A percentile compares a stretch with the other conserved stretches of the same genome.
These are phyloP conservation scores for Aspergillus sclerotialis DNA, from an alignment of 2,329 filamentous ascomycete genomes.

Conservation along the genomic window DNA sequence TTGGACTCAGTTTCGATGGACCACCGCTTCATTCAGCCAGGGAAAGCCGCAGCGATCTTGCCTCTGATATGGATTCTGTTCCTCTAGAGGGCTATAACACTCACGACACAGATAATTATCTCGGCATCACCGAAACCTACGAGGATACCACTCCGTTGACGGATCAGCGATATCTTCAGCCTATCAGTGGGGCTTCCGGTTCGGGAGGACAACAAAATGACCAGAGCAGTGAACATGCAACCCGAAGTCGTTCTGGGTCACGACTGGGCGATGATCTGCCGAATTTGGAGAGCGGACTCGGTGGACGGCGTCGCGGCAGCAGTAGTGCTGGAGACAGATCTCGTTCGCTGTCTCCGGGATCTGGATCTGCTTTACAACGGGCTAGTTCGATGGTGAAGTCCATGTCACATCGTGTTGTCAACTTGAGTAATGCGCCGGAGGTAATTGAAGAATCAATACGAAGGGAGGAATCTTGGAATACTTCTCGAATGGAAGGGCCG, in stretches of 20 bases:
- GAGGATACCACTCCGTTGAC: constrained; percentile 56
- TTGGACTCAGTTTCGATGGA: constrained; percentile 36
- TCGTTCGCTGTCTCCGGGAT: constrained; percentile 56
- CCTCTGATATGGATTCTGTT: constrained; percentile 22
- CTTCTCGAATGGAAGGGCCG: constrained; percentile 47
- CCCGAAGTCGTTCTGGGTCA: constrained; percentile 33
- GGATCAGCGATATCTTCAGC: constrained; percentile 48
- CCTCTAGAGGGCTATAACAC: constrained; percentile 22
- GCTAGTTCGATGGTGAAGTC: constrained; percentile 70
- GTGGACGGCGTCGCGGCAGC: constrained; percentile 49
- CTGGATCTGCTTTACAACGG: constrained; percentile 56
- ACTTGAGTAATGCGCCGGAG: constrained; percentile 89
- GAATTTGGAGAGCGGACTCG: constrained; percentile 53
- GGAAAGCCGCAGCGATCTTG: constrained; percentile 19
- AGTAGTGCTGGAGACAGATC: constrained; percentile 37
- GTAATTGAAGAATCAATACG: constrained; percentile 65
- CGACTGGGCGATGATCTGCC: constrained; percentile 55
- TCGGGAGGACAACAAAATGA: constrained; percentile 40
- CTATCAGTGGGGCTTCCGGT: constrained; percentile 46
- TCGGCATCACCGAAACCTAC: constrained; percentile 44
- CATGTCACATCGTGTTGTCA: constrained; percentile 97
- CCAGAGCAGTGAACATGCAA: constrained; percentile 41
- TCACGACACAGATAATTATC: constrained; percentile 48
- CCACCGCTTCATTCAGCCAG: constrained; percentile 13
- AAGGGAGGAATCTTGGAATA: constrained; percentile 47